Conservation (phyloP, 495 filamentous ascomycete genomes). For the Evernia prunastri region DNA sequence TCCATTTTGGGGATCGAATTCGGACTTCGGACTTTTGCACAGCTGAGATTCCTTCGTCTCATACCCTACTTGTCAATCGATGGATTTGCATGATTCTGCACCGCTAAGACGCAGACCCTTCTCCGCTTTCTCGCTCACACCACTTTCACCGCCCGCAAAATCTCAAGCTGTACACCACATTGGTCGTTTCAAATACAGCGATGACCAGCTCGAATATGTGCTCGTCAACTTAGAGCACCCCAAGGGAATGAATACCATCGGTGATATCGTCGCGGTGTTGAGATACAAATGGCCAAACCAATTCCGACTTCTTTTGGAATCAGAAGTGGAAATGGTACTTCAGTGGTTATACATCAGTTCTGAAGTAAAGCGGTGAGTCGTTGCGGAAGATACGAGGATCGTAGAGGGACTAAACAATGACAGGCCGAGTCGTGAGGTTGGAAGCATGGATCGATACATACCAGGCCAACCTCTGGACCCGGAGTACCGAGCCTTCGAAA, state of each 20-base stretch:
- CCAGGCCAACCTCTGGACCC: too few relatives aligned
- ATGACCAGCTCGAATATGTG: background rate
- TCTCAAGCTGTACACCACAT: background rate
- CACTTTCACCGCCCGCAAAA: background rate
- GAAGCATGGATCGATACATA: background rate
- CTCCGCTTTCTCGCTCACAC: background rate
- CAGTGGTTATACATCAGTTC: background rate
- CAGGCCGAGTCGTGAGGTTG: background rate
- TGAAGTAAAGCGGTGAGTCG: background rate
- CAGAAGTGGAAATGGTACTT: background rate
- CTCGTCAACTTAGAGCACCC: background rate
- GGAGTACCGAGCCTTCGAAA: background rate
- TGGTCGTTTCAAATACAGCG: background rate
- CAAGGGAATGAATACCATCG: background rate
- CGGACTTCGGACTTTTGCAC: background rate
- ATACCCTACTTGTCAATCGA: background rate
- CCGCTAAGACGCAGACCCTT: background rate
- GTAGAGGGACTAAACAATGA: background rate
- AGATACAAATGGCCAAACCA: background rate
- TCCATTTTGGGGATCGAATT: background rate
- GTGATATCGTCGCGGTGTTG: background rate
- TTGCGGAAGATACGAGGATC: background rate
- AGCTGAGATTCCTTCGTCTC: background rate
- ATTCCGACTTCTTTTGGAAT: background rate
- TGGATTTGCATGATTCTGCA: background rate